A percentile compares a stretch with the other conserved stretches of the same genome.
Evolutionary conservation across 2,329 filamentous ascomycete genomes (phyloP).

Genomic region (Bipolaris zeicola): DNA sequence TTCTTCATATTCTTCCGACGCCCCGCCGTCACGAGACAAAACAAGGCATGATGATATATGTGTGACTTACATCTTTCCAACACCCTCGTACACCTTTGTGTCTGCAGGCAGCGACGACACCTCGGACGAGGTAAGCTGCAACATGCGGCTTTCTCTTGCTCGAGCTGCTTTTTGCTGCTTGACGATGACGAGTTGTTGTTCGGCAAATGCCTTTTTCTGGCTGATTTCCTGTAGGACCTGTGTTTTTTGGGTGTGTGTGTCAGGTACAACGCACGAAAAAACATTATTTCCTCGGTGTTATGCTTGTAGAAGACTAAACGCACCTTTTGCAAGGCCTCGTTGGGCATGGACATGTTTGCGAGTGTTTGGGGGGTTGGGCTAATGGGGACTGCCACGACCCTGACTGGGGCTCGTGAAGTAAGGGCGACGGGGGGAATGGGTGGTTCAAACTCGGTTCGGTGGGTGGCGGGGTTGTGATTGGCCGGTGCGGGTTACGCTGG

Average conservation of each 20-base stretch:
- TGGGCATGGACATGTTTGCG: conserved; percentile 83
- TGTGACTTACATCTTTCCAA: conserved; percentile 85
- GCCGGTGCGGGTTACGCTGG: too few species aligned
- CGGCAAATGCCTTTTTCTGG: conserved; percentile 81
- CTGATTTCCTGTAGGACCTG: conserved; percentile 94
- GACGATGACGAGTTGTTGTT: conserved; percentile 89
- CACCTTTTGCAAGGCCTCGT: conserved; percentile 93
- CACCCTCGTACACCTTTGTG: conserved; percentile 88
- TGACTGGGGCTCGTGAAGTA: conserved; percentile 6
- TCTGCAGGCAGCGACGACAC: conserved; percentile 74
- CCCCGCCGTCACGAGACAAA: conserved; percentile 2
- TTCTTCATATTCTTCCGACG: background rate
- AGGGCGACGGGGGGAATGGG: conserved; percentile 7
- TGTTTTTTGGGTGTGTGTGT: background rate
- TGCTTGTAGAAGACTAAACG: background rate
- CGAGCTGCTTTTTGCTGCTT: conserved; percentile 83
- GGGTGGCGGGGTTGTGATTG: too few species aligned
- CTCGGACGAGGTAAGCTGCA: conserved; percentile 85
- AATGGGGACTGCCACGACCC: background rate
- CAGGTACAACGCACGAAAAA: background rate
- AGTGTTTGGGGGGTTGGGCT: background rate
- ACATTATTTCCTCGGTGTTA: too few species aligned
- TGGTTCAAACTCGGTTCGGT: too few species aligned
- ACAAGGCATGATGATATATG: background rate
- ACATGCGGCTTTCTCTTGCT: conserved; percentile 84